These are phyloP conservation scores for Penicillium sp. DNA, from an alignment of 2,329 filamentous ascomycete species.

Conservation along the genomic window DNA sequence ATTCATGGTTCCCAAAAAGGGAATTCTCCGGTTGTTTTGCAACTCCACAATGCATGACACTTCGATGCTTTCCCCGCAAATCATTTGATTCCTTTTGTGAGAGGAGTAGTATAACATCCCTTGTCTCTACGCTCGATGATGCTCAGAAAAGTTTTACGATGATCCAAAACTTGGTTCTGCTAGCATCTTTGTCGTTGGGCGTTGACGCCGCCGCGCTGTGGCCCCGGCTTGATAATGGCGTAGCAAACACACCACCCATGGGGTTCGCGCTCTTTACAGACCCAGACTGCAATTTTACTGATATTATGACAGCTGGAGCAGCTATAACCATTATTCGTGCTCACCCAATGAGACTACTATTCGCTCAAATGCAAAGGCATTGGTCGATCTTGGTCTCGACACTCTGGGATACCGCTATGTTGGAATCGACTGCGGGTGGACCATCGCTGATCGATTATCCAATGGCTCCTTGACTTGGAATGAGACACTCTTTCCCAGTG, in stretches of 20 bases:
- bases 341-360: conserved; percentile 52
- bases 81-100: not conserved
- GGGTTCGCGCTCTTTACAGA: conserved; percentile 18
- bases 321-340: conserved; percentile 60
- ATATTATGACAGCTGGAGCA: conserved; percentile 52
- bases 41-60: not conserved
- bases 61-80: not conserved
- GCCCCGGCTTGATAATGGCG: conserved; percentile 20
- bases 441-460: conserved; percentile 34
- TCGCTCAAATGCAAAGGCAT: conserved; percentile 54
- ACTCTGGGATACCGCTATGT: conserved; percentile 58
- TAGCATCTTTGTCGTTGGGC: not conserved
- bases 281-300: not conserved
- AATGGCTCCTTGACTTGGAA: conserved; percentile 48
- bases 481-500: conserved; percentile 42
- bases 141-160: not conserved
- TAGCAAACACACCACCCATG: conserved; percentile 33
- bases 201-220: conserved; percentile 1
- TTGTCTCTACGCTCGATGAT: not conserved
- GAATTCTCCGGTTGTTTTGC: not conserved
- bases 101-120: not conserved
- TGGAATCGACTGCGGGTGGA: conserved; percentile 63
- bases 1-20: not conserved
- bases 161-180: not conserved
- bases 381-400: conserved; percentile 55